phyloP scores from a whole-genome alignment of 768 basidiomycete genomes.

The Xerocomus spinulosus region DNA sequence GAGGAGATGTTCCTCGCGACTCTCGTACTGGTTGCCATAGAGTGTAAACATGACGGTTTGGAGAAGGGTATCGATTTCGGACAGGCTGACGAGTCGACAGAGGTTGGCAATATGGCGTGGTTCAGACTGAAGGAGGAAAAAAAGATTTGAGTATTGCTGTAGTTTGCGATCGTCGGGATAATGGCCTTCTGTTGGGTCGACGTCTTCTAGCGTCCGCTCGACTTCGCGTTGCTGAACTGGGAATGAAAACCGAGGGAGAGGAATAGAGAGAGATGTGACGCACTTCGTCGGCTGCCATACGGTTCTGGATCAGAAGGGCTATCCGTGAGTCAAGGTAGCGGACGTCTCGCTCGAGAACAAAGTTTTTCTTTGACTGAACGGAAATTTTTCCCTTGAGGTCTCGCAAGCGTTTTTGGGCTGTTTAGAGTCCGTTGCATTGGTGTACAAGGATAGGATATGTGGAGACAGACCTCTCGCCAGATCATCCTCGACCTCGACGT shows the following conservation, averaged over 20 bases:
- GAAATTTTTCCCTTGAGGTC: constrained; percentile 97
- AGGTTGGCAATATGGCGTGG: constrained; percentile 95
- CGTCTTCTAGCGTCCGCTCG: constrained; percentile 91
- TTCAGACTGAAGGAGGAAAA: constrained; percentile 97
- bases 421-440: neutral
- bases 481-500: constrained; percentile 96
- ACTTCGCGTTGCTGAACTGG: constrained; percentile 82
- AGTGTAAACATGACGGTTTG: constrained; percentile 99
- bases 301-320: constrained; percentile 95
- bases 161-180: constrained; percentile 93
- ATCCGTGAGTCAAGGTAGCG: constrained; percentile 97
- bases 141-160: constrained; percentile 96
- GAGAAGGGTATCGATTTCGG: constrained; percentile 97
- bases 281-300: constrained; percentile 95
- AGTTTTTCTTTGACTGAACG: constrained; percentile 99
- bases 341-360: constrained; percentile 97
- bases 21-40: constrained; percentile 99
- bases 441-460: neutral
- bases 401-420: constrained; percentile 94
- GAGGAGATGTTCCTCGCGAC: constrained; percentile 94
- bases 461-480: constrained; percentile 74
- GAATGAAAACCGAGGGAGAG: constrained; percentile 2
- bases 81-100: constrained; percentile 91
- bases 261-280: constrained; percentile 22
- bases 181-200: constrained; percentile 86